Base-by-base conservation (phyloP, 2,329 filamentous ascomycete genomes). In the Epichloe elymi region DNA sequence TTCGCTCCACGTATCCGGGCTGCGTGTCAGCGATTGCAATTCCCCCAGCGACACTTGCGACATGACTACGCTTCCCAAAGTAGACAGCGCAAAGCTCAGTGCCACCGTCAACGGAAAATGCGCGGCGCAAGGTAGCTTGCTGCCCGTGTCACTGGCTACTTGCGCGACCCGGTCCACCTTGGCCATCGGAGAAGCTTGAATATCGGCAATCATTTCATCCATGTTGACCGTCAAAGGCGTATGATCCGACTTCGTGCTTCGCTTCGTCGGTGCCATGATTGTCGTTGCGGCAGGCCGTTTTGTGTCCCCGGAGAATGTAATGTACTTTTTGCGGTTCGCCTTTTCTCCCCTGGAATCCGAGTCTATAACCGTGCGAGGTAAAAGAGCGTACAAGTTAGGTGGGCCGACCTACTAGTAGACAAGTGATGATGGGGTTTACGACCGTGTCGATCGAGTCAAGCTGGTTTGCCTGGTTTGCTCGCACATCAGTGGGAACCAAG, bases 1-100 rank as follows among this genome's bases (percentile, higher is more conserved):
- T 63, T 87, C 80, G 61, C 70, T 67, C 73, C 79, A 80, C 49
- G 76, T 75, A 48, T 83, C 79, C 54, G 80, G 67, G 51, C 74
- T 75, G 60, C 82, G 79, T 63, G 80, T 85, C 53, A 91, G 75
- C 26, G 71, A 69, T 1, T 81, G 80, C 40, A 95, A 70, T 64
- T 90, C 83, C 6, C 6, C 76, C 79, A 75, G 72, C 5, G 79
- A 81, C 55, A 80, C 74, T 38, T 77, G 73, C 46, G 79, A 74
- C 6, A 79, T 71, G 49, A 83, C 62, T 45, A 80, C 79, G 65
- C 86, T 85, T 6, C 86, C 74, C 17, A 82, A 60, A 15, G 78
- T 74, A 56, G 82, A 85, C 52, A 88, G 67, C 35, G 73, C 70
- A 52, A 90, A 72, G 66, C 74, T 81, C 57, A 80, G 62, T 19